Conservation (phyloP, 768 basidiomycete genomes). For the Mycena kentingensis region DNA sequence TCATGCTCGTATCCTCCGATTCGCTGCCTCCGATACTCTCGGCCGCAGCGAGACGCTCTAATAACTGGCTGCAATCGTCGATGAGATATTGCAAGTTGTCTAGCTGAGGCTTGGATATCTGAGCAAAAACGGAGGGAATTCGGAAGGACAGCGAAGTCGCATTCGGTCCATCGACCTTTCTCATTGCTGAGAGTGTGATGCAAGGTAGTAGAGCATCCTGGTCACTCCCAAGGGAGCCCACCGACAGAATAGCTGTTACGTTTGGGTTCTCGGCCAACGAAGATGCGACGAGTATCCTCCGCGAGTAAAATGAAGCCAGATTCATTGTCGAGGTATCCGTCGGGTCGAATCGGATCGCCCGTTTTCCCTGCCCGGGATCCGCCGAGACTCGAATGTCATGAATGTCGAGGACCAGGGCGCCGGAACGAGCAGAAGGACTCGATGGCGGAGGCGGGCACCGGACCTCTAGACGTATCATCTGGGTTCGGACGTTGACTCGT, state of each 20-base stretch:
- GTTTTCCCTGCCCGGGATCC: constrained; percentile 29
- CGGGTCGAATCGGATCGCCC: constrained; percentile 12
- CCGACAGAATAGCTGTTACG: constrained; percentile 50
- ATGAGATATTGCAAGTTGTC: constrained; percentile 86
- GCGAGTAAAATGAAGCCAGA: constrained; percentile 44
- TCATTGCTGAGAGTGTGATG: constrained; percentile 37
- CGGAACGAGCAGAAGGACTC: constrained; percentile 56
- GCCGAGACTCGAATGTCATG: constrained; percentile 50
- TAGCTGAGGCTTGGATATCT: constrained; percentile 62
- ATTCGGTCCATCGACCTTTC: constrained; percentile 22
- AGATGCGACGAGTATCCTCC: constrained; percentile 52
- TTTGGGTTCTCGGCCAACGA: constrained; percentile 39
- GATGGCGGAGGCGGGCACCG: constrained; percentile 65
- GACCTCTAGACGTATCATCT: constrained; percentile 66
- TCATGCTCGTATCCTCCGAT: constrained; percentile 63
- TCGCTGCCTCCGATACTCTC: constrained; percentile 28
- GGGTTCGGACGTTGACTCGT: constrained; percentile 42
- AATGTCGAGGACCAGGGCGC: constrained; percentile 66
- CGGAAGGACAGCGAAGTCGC: constrained; percentile 37
- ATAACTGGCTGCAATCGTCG: constrained; percentile 79
- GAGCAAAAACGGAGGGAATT: constrained; percentile 65
- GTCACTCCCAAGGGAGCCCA: constrained; percentile 44
- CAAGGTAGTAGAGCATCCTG: constrained; percentile 36
- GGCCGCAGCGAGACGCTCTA: constrained; percentile 47
- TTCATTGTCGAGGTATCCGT: constrained; percentile 15